phyloP scores from a whole-genome alignment of 192 early-diverging fungal genomes.

The Coemansia sp. region DNA sequence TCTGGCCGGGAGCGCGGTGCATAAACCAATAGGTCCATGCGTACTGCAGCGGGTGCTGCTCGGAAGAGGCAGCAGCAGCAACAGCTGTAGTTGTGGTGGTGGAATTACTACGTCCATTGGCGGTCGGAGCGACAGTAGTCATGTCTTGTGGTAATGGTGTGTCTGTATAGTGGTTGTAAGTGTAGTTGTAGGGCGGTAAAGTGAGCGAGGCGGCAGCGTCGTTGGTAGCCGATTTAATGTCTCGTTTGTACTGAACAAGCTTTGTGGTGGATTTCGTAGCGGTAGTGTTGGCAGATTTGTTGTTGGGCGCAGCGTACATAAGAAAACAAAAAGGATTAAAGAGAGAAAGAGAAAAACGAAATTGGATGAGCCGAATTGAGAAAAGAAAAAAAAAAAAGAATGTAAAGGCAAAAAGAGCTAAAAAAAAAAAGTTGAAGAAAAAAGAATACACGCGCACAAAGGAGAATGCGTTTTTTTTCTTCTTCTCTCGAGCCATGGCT shows the following conservation, averaged over 20 bases:
- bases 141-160: neutral
- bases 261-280: conserved; percentile 20
- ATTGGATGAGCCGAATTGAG: conserved; percentile 5
- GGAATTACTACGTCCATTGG: conserved; percentile 11
- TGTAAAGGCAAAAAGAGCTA: neutral
- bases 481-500: neutral
- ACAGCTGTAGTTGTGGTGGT: conserved; percentile 2
- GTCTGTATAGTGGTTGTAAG: conserved; percentile 1
- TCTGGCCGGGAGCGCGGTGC: conserved; percentile 85
- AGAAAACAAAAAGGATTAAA: neutral
- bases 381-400: neutral
- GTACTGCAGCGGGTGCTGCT: conserved; percentile 73
- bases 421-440: conserved; percentile 3
- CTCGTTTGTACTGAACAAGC: conserved; percentile 45
- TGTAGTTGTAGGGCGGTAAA: neutral
- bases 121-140: neutral
- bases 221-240: conserved; percentile 7
- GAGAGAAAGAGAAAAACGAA: conserved; percentile 18
- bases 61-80: neutral
- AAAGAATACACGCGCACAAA: neutral
- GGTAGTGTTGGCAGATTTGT: conserved; percentile 11
- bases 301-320: conserved; percentile 44
- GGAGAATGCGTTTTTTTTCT: neutral
- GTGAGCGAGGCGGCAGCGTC: neutral
- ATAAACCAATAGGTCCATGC: conserved; percentile 95